phyloP scores from a whole-genome alignment of 2,329 filamentous ascomycete species.

The Cytospora mali region DNA sequence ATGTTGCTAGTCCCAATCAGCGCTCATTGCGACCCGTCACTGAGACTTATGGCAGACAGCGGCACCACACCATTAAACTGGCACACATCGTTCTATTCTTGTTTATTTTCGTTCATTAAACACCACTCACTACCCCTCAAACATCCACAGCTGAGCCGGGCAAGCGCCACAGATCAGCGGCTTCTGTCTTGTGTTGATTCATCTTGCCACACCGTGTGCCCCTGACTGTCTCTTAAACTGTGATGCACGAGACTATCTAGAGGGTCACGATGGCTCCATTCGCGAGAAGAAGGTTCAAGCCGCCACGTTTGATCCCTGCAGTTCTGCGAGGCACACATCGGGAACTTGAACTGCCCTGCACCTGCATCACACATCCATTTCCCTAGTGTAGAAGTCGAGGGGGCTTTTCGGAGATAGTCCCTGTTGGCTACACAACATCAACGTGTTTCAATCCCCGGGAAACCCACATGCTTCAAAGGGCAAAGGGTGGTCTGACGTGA shows the following conservation, averaged over 20 bases:
- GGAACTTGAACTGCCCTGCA: background rate
- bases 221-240: slow-evolving; percentile 4
- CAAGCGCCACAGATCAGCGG: slow-evolving; percentile 5
- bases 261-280: slow-evolving; percentile 13
- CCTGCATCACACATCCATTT: background rate
- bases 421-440: background rate
- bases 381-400: too few relatives aligned
- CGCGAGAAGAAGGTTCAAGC: background rate
- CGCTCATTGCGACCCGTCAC: slow-evolving; percentile 13
- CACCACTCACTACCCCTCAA: background rate
- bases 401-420: background rate
- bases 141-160: background rate
- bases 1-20: slow-evolving; percentile 14
- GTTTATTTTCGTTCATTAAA: background rate
- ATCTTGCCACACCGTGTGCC: background rate
- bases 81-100: background rate
- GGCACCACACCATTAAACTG: too few relatives aligned
- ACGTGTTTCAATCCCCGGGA: background rate
- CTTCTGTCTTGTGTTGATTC: background rate
- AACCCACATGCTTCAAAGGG: background rate
- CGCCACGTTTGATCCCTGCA: too few relatives aligned
- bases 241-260: slow-evolving; percentile 18
- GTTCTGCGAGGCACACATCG: too few relatives aligned
- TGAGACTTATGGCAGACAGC: too few relatives aligned
- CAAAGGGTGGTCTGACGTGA: background rate